These are phyloP conservation scores for Kickxella alabastrina DNA, from an alignment of 192 early-diverging fungal species.

Conservation along the genomic window DNA sequence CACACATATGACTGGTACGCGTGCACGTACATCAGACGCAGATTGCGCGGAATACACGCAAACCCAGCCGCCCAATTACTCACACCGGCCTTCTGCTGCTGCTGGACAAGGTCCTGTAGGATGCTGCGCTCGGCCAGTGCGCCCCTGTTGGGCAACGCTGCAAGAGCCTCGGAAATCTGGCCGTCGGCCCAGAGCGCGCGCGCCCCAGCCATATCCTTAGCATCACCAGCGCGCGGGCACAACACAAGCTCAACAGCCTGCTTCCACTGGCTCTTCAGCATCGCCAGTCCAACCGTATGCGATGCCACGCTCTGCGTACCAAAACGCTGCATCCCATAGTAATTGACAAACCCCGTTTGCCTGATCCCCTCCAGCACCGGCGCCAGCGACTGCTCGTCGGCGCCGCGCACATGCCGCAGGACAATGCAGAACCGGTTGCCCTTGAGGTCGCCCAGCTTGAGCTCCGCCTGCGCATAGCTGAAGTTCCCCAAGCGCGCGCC, in stretches of 20 bases:
- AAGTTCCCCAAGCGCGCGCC: constrained; percentile 68
- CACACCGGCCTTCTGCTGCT: constrained; percentile 34
- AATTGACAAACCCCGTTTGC: constrained; percentile 89
- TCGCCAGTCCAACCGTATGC: constrained; percentile 71
- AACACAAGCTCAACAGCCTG: constrained; percentile 77
- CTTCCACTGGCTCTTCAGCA: constrained; percentile 70
- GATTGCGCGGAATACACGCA: constrained; percentile 71
- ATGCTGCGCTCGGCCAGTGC: constrained; percentile 71
- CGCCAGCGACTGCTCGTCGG: constrained; percentile 49
- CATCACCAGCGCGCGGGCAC: constrained; percentile 75
- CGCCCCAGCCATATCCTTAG: constrained; percentile 58
- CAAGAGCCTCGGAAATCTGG: constrained; percentile 60
- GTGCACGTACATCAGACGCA: constrained; percentile 91
- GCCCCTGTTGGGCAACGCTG: constrained; percentile 61
- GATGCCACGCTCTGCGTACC: constrained; percentile 81
- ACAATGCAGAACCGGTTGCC: constrained; percentile 92
- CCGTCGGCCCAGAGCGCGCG: constrained; percentile 63
- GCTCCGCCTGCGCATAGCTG: constrained; percentile 57
- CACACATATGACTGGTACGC: constrained; percentile 94
- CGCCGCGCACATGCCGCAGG: constrained; percentile 59
- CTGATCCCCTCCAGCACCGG: constrained; percentile 63
- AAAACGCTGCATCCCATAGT: constrained; percentile 98
- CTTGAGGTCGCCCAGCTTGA: constrained; percentile 78
- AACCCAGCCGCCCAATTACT: constrained; percentile 63
- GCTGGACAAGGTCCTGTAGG: constrained; percentile 56